Conservation (phyloP, 768 basidiomycete genomes). For the Trametes punicea region DNA sequence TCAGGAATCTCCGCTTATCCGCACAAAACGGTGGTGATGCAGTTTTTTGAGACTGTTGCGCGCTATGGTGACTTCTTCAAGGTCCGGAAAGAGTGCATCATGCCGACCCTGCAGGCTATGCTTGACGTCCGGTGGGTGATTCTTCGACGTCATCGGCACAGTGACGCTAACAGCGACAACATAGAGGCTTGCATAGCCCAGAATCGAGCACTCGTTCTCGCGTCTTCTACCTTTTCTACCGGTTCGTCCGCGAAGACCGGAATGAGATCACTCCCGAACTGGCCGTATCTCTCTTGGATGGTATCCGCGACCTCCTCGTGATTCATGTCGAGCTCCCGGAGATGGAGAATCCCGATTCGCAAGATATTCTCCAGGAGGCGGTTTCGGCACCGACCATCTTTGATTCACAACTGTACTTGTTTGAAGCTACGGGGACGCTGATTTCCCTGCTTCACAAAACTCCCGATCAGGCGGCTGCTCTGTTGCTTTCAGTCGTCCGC, state of each 20-base stretch:
- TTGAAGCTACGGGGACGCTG: slow-evolving; percentile 86
- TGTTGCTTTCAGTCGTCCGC: slow-evolving; percentile 74
- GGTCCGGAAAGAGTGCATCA: slow-evolving; percentile 82
- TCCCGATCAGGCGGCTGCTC: slow-evolving; percentile 61
- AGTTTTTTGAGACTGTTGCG: slow-evolving; percentile 91
- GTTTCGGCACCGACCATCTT: slow-evolving; percentile 70
- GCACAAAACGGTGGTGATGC: slow-evolving; percentile 78
- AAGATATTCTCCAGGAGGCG: slow-evolving; percentile 75
- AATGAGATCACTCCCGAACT: slow-evolving; percentile 75
- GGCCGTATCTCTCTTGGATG: slow-evolving; percentile 65
- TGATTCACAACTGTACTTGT: slow-evolving; percentile 90
- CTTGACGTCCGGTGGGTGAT: slow-evolving; percentile 71
- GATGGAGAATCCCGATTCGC: slow-evolving; percentile 64
- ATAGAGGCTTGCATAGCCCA: slow-evolving; percentile 82
- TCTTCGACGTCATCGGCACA: neutral
- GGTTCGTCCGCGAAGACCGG: slow-evolving; percentile 82
- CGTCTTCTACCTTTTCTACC: slow-evolving; percentile 88
- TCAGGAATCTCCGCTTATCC: slow-evolving; percentile 82
- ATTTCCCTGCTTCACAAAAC: slow-evolving; percentile 69
- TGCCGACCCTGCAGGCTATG: slow-evolving; percentile 86
- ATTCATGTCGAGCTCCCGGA: slow-evolving; percentile 78
- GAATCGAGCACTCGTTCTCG: slow-evolving; percentile 69
- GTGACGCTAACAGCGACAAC: neutral
- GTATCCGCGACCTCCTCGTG: slow-evolving; percentile 70
- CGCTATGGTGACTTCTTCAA: slow-evolving; percentile 97